phyloP scores from a whole-genome alignment of 345 rosid species.

The Trapa incisa region DNA sequence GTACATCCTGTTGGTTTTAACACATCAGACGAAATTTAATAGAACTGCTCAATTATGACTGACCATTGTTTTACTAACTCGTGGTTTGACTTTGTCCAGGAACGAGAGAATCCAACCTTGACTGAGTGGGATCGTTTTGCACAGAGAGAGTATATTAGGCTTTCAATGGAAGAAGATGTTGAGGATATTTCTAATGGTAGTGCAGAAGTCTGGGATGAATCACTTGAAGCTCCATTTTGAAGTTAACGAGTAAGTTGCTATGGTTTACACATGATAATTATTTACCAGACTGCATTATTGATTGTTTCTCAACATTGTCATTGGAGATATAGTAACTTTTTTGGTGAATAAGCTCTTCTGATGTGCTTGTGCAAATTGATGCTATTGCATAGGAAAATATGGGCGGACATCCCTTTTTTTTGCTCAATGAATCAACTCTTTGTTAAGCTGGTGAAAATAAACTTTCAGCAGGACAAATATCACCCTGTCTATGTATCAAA shows the following conservation, averaged over 20 bases:
- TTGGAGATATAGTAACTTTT: background rate
- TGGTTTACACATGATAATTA: background rate
- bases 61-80: background rate
- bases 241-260: conserved; percentile 8
- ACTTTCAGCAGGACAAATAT: too few relatives aligned
- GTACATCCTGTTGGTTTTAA: conserved; percentile 19
- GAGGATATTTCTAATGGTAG: conserved; percentile 98
- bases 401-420: background rate
- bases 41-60: background rate
- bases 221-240: conserved; percentile 95
- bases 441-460: too few relatives aligned
- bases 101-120: conserved; percentile 89
- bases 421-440: too few relatives aligned
- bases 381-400: background rate
- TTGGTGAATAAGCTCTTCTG: background rate
- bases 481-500: too few relatives aligned
- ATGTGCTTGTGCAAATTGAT: background rate
- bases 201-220: conserved; percentile 96
- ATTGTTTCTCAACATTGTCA: background rate
- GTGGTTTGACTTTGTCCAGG: conserved; percentile 26
- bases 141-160: conserved; percentile 91
- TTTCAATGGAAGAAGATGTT: conserved; percentile 97
- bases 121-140: conserved; percentile 99
- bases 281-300: background rate
- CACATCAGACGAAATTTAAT: background rate